Evolutionary conservation across 1,139 yeast species (phyloP).

Genomic region (Ogataea hybrid): DNA sequence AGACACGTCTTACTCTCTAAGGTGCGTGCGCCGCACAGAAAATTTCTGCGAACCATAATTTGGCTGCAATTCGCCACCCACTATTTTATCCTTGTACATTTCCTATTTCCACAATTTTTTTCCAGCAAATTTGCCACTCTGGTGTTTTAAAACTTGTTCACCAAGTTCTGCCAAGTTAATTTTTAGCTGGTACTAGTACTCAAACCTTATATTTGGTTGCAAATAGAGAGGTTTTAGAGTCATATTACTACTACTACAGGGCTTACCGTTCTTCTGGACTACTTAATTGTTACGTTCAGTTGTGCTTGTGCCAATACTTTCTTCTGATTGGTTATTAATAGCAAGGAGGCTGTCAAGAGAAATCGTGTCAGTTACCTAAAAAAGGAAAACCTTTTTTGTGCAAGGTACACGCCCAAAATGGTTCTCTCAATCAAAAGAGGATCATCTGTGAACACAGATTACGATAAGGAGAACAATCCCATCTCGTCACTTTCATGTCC

Average conservation of each 20-base stretch:
- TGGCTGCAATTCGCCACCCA: constrained; percentile 5
- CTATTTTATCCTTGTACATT: constrained; percentile 4
- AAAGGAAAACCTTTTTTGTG: background rate
- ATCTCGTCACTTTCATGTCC: constrained; percentile 3
- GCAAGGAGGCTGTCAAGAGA: constrained; percentile 6
- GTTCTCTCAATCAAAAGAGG: constrained; percentile 29
- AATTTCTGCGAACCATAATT: constrained; percentile 3
- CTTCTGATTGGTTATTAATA: constrained; percentile 23
- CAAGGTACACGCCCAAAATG: constrained; percentile 17
- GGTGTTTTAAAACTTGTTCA: constrained; percentile 10
- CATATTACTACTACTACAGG: background rate
- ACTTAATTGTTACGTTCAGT: constrained; percentile 30
- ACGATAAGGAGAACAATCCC: constrained; percentile 19
- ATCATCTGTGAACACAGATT: constrained; percentile 15
- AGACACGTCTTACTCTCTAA: constrained; percentile 3
- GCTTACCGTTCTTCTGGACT: constrained; percentile 22
- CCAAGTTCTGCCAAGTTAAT: constrained; percentile 10
- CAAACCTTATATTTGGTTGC: constrained; percentile 3
- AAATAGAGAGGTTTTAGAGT: constrained; percentile 7
- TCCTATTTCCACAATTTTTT: constrained; percentile 5
- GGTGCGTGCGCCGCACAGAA: constrained; percentile 10
- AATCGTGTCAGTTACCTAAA: constrained; percentile 1
- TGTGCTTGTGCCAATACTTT: constrained; percentile 13
- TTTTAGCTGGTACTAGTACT: constrained; percentile 10
- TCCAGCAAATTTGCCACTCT: constrained; percentile 12